Percentiles rank a stretch among this genome's conserved stretches.
Conservation (phyloP, 108 stramenopile genomes). For the Craspedostauros australis region DNA sequence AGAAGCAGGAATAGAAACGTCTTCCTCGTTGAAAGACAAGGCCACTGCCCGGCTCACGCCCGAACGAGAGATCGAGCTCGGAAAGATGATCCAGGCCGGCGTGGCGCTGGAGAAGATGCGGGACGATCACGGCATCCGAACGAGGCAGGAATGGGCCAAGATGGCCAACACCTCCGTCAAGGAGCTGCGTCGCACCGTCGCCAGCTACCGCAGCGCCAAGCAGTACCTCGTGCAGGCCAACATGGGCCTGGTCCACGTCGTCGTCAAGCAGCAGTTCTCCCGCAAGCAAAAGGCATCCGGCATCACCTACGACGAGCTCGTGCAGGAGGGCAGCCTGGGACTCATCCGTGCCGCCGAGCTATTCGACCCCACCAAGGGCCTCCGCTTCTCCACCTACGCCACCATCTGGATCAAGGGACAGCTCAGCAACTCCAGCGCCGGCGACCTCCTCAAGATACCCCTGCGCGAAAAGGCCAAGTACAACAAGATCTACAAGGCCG, state of each 20-base stretch:
- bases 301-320: slow-evolving; percentile 69
- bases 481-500: slow-evolving; percentile 56
- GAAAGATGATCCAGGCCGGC: slow-evolving; percentile 63
- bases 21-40: not conserved
- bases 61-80: slow-evolving; percentile 69
- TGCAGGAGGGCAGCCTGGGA: slow-evolving; percentile 92
- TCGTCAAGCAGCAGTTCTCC: slow-evolving; percentile 45
- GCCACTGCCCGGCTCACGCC: slow-evolving; percentile 26
- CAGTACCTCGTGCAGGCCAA: slow-evolving; percentile 68
- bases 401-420: slow-evolving; percentile 97
- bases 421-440: slow-evolving; percentile 45
- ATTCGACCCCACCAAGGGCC: slow-evolving; percentile 84
- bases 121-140: slow-evolving; percentile 31
- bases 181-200: slow-evolving; percentile 46
- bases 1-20: not conserved
- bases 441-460: slow-evolving; percentile 55
- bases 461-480: slow-evolving; percentile 57
- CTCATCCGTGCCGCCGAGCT: slow-evolving; percentile 87
- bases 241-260: slow-evolving; percentile 75
- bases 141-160: slow-evolving; percentile 57
- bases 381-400: slow-evolving; percentile 92
- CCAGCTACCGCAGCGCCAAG: slow-evolving; percentile 66
- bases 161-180: slow-evolving; percentile 40
- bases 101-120: slow-evolving; percentile 54
- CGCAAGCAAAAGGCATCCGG: slow-evolving; percentile 13